Percentiles rank a stretch among this genome's conserved stretches.
phyloP scores from a whole-genome alignment of 2,329 filamentous ascomycete genomes.

The Colletotrichum orbiculare region DNA sequence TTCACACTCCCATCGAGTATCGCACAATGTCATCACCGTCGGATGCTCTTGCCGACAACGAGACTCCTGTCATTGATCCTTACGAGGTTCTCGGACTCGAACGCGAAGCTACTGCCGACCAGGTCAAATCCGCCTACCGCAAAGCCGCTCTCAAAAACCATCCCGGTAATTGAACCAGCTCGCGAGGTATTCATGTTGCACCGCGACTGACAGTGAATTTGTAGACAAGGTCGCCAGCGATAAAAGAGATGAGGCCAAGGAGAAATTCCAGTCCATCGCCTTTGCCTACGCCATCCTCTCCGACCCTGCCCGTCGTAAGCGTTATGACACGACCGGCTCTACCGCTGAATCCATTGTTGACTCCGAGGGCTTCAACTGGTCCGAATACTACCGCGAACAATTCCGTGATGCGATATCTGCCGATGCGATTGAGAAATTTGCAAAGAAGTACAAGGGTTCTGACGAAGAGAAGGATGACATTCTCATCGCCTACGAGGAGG shows the following conservation, averaged over 20 bases:
- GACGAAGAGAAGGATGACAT: conserved; percentile 87
- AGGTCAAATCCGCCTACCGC: conserved; percentile 92
- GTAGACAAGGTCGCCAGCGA: conserved; percentile 80
- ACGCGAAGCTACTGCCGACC: conserved; percentile 76
- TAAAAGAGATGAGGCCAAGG: conserved; percentile 78
- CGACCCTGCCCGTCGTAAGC: conserved; percentile 80
- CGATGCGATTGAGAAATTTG: conserved; percentile 80
- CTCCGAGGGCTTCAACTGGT: conserved; percentile 88
- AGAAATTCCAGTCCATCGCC: conserved; percentile 88
- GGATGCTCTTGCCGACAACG: conserved; percentile 65
- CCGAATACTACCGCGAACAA: conserved; percentile 87
- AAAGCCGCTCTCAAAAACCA: conserved; percentile 90
- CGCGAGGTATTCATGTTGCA: background rate
- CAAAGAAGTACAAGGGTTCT: conserved; percentile 82
- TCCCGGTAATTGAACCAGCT: conserved; percentile 68
- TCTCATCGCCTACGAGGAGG: conserved; percentile 78
- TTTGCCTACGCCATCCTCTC: conserved; percentile 96
- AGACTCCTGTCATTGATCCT: conserved; percentile 75
- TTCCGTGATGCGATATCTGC: conserved; percentile 80
- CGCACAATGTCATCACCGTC: conserved; percentile 39
- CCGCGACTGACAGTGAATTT: background rate
- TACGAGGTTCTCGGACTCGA: conserved; percentile 83
- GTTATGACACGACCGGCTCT: conserved; percentile 91
- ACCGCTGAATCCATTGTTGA: conserved; percentile 85
- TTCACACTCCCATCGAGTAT: background rate